A percentile compares a stretch with the other conserved stretches of the same genome.
Evolutionary conservation across 305 asterid genomes (phyloP).

Genomic region (Plantago coronopus): DNA sequence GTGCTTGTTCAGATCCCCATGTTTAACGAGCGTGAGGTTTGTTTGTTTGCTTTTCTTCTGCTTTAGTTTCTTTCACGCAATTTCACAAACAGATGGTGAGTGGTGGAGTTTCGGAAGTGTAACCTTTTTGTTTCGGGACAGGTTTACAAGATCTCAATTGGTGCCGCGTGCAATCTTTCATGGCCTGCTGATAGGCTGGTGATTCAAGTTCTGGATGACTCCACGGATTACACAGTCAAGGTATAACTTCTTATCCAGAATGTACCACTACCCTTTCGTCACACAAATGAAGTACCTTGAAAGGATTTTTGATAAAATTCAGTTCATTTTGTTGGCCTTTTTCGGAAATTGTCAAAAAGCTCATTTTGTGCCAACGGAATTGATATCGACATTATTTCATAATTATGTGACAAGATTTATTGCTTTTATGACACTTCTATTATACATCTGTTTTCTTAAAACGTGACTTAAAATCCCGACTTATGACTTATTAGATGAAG

Average conservation of each 20-base stretch:
- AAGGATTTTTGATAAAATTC: constrained; percentile 19
- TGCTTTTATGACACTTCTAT: no score
- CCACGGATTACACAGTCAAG: constrained; percentile 62
- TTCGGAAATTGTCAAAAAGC: constrained; percentile 5
- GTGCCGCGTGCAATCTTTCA: constrained; percentile 77
- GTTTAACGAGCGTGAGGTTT: constrained; percentile 79
- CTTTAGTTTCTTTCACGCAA: neutral
- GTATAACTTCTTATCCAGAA: constrained; percentile 28
- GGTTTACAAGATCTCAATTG: constrained; percentile 83
- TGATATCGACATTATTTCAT: no score
- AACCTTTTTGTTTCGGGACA: constrained; percentile 19
- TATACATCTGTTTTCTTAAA: no score
- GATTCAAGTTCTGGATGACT: constrained; percentile 77
- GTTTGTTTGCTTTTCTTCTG: constrained; percentile 5
- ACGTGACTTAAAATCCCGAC: no score
- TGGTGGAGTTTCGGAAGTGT: neutral
- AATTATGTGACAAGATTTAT: no score
- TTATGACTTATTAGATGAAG: no score
- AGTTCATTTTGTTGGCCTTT: constrained; percentile 8
- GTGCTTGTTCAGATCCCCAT: constrained; percentile 89
- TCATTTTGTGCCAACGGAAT: neutral
- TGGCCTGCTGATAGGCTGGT: constrained; percentile 82
- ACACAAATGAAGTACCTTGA: constrained; percentile 13
- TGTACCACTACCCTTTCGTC: neutral
- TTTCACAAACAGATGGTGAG: constrained; percentile 15